Base-by-base conservation (phyloP, 768 basidiomycete genomes). In the Crassisporium funariophilum region DNA sequence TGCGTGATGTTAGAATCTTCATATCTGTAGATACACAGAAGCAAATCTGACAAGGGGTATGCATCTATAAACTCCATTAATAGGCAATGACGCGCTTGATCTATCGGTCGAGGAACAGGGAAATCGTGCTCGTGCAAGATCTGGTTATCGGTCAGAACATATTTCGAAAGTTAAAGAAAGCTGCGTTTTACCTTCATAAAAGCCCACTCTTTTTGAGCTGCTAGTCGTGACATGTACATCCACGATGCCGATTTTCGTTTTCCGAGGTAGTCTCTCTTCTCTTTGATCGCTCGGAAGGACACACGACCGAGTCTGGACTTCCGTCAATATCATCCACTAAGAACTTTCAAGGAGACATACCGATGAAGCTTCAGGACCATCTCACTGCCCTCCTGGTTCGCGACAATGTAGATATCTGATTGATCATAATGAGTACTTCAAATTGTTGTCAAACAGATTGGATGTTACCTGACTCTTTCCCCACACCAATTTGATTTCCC, bases 161-260 rank as follows among this genome's bases (percentile, higher is more conserved):
- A 35, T 10, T 40, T 17, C 7, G 17, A 12, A 36, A 6, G 20
- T 16, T 10, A 19, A 31, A 21, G 13, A 39, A 39, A 16, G n/a
- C 34, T 41, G 4, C 31, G 4, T 46, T 55, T 20, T 38, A 92
- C 95, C 78, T 97, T 98, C 91, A 99, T 95, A 66, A 98, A 99
- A 1, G 91, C 92, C 81, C 86, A 99, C 64, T 99, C 97, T 63
- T 98, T 98, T 71, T 95, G 88, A 7, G 97, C 97, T 13, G 95
- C 88, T 36, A 99, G 70, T 16, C 97, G 81, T 16, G 92, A 95
- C 91, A 99, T 91, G 69, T 98, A 98, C 94, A 98, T 97, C 97
- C 97, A 99, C 13, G 91, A 91, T 1, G 97, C 95, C 13, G 88
- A 91, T 67, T 93, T 93, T 33, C 97, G 81, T 66, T 94, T 95